phyloP scores from a whole-genome alignment of 169 alveolate genomes.

The Plasmodium billcollinsi region DNA sequence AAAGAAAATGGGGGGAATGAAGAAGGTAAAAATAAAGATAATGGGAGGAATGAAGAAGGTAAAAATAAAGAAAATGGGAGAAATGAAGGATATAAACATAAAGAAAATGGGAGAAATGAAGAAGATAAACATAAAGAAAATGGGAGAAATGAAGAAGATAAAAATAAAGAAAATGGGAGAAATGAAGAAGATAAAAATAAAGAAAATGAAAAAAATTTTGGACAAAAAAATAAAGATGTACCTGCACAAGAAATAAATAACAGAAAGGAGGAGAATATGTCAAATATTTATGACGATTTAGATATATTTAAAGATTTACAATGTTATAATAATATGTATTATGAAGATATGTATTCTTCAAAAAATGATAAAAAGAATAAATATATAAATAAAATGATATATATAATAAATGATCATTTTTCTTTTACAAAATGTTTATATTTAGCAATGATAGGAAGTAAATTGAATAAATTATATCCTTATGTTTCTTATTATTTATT shows the following conservation, averaged over 20 bases:
- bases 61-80: not conserved
- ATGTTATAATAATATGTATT: too few species aligned
- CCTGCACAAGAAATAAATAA: too few species aligned
- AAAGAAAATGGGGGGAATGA: too few species aligned
- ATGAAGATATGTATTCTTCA: too few species aligned
- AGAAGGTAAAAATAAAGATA: not conserved
- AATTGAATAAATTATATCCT: conserved; percentile 13
- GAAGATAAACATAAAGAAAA: not conserved
- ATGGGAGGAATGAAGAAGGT: too few species aligned
- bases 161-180: not conserved
- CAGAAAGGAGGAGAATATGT: too few species aligned
- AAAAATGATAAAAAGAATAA: not conserved
- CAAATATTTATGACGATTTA: too few species aligned
- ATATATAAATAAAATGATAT: not conserved
- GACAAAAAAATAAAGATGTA: not conserved
- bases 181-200: not conserved
- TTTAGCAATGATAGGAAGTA: conserved; percentile 23
- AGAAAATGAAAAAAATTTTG: not conserved
- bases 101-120: not conserved
- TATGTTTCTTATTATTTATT: conserved; percentile 65
- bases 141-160: not conserved
- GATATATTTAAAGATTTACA: too few species aligned
- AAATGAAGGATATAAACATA: not conserved
- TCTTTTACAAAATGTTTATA: conserved; percentile 11
- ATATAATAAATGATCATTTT: conserved; percentile 18